Evolutionary conservation across 2,329 filamentous ascomycete species (phyloP).

Genomic region (Cladophialophora chaetospira): DNA sequence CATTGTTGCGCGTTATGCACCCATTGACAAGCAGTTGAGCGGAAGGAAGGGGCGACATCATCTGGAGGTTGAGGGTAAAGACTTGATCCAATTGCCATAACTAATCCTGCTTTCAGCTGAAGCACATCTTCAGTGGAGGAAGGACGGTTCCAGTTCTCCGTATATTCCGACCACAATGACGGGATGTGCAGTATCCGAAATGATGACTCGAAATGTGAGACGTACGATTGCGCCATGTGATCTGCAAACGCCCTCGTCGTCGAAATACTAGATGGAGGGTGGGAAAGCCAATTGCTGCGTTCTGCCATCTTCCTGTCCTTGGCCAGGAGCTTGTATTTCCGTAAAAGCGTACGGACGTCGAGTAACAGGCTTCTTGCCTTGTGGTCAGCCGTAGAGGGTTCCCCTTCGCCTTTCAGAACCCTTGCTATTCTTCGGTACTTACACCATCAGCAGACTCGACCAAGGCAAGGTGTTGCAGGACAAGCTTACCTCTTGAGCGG

Average conservation of each 20-base stretch:
- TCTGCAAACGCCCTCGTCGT: slow-evolving; percentile 22
- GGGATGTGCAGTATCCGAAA: slow-evolving; percentile 41
- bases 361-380: too few relatives aligned
- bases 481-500: too few relatives aligned
- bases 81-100: slow-evolving; percentile 38
- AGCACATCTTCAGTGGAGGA: slow-evolving; percentile 27
- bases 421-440: too few relatives aligned
- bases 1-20: slow-evolving; percentile 41
- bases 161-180: slow-evolving; percentile 39
- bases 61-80: background rate
- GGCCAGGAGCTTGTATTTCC: too few relatives aligned
- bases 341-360: too few relatives aligned
- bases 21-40: slow-evolving; percentile 28
- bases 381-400: too few relatives aligned
- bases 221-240: slow-evolving; percentile 20
- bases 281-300: too few relatives aligned
- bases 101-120: slow-evolving; percentile 39
- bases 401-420: too few relatives aligned
- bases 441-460: too few relatives aligned
- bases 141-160: slow-evolving; percentile 33
- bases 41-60: background rate
- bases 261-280: too few relatives aligned
- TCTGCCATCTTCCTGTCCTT: too few relatives aligned
- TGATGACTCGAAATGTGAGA: slow-evolving; percentile 35
- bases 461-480: too few relatives aligned